A percentile compares a stretch with the other conserved stretches of the same genome.
Evolutionary conservation across 2,329 filamentous ascomycete species (phyloP).

Genomic region (Verticillium nonalfalfae): DNA sequence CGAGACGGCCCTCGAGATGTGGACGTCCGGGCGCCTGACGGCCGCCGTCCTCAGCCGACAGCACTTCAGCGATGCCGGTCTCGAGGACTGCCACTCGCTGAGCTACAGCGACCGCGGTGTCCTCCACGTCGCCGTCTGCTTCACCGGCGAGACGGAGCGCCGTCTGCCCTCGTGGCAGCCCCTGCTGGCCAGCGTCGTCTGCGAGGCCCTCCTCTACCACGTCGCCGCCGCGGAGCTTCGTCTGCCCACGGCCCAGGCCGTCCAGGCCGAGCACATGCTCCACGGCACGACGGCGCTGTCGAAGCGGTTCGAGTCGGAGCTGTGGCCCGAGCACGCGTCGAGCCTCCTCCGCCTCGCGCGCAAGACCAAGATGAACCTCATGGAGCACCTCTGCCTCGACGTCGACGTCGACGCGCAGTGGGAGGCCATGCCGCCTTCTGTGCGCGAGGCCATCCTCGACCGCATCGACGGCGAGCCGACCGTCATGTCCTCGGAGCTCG

Average conservation of each 20-base stretch:
- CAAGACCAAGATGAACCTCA: slow-evolving; percentile 21
- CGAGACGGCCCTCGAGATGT: slow-evolving; percentile 15
- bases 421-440: slow-evolving; percentile 19
- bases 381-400: slow-evolving; percentile 25
- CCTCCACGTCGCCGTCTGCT: slow-evolving; percentile 17
- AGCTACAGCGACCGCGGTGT: slow-evolving; percentile 13
- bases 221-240: slow-evolving; percentile 19
- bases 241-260: slow-evolving; percentile 19
- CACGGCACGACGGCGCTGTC: slow-evolving; percentile 18
- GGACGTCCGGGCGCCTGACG: slow-evolving; percentile 14
- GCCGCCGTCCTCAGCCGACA: slow-evolving; percentile 17
- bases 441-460: slow-evolving; percentile 20
- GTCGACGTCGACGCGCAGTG: slow-evolving; percentile 24
- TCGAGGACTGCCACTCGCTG: slow-evolving; percentile 18
- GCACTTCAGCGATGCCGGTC: slow-evolving; percentile 16
- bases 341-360: slow-evolving; percentile 17
- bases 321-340: slow-evolving; percentile 19
- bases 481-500: slow-evolving; percentile 14
- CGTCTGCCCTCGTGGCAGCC: slow-evolving; percentile 17
- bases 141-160: slow-evolving; percentile 19
- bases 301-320: slow-evolving; percentile 23
- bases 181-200: slow-evolving; percentile 13
- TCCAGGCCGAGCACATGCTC: slow-evolving; percentile 25
- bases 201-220: slow-evolving; percentile 28
- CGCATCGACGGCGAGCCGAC: slow-evolving; percentile 20